Conservation (phyloP, 306 rosid genomes). For the Prinsepia uniflora region DNA sequence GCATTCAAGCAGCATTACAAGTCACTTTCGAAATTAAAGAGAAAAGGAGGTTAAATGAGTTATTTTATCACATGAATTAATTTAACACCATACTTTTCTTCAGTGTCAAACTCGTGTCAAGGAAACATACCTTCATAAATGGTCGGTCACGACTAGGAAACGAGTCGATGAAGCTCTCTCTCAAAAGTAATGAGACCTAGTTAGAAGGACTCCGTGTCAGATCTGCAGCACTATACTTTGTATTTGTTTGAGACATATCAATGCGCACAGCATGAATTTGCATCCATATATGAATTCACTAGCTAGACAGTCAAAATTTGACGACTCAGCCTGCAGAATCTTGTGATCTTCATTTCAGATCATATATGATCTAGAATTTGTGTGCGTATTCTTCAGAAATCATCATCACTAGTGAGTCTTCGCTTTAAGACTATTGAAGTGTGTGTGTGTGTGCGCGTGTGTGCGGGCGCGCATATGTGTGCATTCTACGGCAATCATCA, state of each 20-base stretch:
- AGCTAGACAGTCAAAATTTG: not conserved
- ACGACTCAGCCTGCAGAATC: too few relatives aligned
- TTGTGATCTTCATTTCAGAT: not conserved
- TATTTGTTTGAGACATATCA: not conserved
- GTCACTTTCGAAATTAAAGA: slow-evolving; percentile 1
- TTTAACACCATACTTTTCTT: not conserved
- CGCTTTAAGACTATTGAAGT: too few relatives aligned
- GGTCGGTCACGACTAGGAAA: slow-evolving; percentile 80
- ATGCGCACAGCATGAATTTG: slow-evolving; percentile 4
- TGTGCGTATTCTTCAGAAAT: too few relatives aligned
- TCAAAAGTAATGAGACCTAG: slow-evolving; percentile 94
- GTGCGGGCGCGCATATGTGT: too few relatives aligned
- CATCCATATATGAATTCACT: not conserved
- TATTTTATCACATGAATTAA: not conserved
- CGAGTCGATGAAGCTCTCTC: slow-evolving; percentile 95
- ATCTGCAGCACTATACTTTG: slow-evolving; percentile 19
- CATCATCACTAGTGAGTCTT: too few relatives aligned
- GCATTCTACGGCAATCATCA: not conserved
- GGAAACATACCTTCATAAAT: slow-evolving; percentile 81
- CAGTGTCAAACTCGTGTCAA: slow-evolving; percentile 2
- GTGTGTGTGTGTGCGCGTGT: too few relatives aligned
- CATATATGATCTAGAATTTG: not conserved
- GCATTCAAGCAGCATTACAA: not conserved
- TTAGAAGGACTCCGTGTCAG: slow-evolving; percentile 23
- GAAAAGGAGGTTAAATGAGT: not conserved